These are phyloP conservation scores for Coemansia sp. DNA, from an alignment of 192 early-diverging fungal species.

Conservation along the genomic window DNA sequence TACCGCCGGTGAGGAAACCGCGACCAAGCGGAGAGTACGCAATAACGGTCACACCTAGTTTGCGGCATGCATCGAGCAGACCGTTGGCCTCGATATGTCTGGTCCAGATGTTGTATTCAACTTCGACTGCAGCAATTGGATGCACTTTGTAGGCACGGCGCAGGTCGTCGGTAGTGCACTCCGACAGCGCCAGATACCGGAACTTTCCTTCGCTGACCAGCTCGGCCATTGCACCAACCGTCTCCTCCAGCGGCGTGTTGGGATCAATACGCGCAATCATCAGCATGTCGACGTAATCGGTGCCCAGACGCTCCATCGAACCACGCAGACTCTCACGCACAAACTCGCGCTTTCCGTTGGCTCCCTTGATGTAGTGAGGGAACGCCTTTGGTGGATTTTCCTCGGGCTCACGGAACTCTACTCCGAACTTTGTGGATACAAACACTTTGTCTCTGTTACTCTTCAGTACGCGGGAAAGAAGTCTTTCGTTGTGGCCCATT, in stretches of 20 bases:
- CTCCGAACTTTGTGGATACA: slow-evolving; percentile 64
- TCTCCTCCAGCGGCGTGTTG: slow-evolving; percentile 49
- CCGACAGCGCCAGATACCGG: slow-evolving; percentile 60
- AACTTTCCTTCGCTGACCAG: slow-evolving; percentile 71
- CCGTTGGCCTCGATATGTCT: slow-evolving; percentile 66
- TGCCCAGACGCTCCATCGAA: slow-evolving; percentile 57
- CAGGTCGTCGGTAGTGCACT: slow-evolving; percentile 63
- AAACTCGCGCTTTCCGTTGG: slow-evolving; percentile 53
- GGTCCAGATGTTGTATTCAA: slow-evolving; percentile 59
- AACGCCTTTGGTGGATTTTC: slow-evolving; percentile 13
- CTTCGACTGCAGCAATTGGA: slow-evolving; percentile 63
- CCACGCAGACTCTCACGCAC: slow-evolving; percentile 48
- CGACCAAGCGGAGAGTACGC: slow-evolving; percentile 73
- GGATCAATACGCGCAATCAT: slow-evolving; percentile 64
- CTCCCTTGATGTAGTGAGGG: slow-evolving; percentile 19
- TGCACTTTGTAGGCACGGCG: slow-evolving; percentile 67
- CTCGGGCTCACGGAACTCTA: slow-evolving; percentile 1
- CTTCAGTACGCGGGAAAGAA: slow-evolving; percentile 57
- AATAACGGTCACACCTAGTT: slow-evolving; percentile 71
- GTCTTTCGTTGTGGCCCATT: slow-evolving; percentile 58
- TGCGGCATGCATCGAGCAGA: slow-evolving; percentile 67
- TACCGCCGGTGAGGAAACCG: slow-evolving; percentile 69
- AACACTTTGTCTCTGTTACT: slow-evolving; percentile 58
- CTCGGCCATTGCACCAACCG: slow-evolving; percentile 57
- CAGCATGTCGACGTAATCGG: slow-evolving; percentile 63